phyloP scores from a whole-genome alignment of 495 filamentous ascomycete species.

The Penicillium argentinense region DNA sequence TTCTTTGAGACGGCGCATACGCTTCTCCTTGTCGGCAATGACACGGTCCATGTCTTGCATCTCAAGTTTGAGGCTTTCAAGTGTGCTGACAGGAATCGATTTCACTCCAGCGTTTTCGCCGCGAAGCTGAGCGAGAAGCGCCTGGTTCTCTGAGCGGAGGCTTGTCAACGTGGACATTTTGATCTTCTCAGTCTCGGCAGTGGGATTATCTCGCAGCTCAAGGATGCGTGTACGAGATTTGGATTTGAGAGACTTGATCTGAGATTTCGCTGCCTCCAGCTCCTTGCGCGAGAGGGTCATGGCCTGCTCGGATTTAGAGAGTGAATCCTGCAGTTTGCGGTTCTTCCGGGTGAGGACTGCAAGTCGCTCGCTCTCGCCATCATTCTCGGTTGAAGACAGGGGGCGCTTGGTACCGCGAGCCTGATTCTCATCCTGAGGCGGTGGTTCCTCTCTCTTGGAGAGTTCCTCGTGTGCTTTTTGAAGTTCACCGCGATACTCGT shows the following conservation, averaged over 20 bases:
- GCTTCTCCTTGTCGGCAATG: slow-evolving; percentile 82
- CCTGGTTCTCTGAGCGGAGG: slow-evolving; percentile 79
- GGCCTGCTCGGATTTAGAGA: slow-evolving; percentile 65
- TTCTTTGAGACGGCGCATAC: slow-evolving; percentile 78
- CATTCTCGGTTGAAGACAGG: slow-evolving; percentile 61
- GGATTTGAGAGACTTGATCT: slow-evolving; percentile 68
- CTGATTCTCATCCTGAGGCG: slow-evolving; percentile 29
- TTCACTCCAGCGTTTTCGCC: slow-evolving; percentile 44
- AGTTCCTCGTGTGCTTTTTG: slow-evolving; percentile 71
- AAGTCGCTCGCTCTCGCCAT: slow-evolving; percentile 70
- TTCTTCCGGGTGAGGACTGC: slow-evolving; percentile 83
- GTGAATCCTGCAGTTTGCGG: slow-evolving; percentile 75
- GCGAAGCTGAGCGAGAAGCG: slow-evolving; percentile 75
- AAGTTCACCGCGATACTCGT: slow-evolving; percentile 84
- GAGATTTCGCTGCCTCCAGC: slow-evolving; percentile 66
- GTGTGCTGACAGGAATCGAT: slow-evolving; percentile 69
- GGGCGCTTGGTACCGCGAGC: slow-evolving; percentile 41
- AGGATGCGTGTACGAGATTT: slow-evolving; percentile 81
- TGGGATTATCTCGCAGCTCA: slow-evolving; percentile 86
- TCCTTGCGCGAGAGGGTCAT: slow-evolving; percentile 70
- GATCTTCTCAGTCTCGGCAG: slow-evolving; percentile 74
- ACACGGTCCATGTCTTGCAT: slow-evolving; percentile 67
- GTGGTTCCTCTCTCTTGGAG: slow-evolving; percentile 54
- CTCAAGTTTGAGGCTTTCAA: slow-evolving; percentile 71
- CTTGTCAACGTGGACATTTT: slow-evolving; percentile 74